Conservation (phyloP, 2,329 filamentous ascomycete genomes). For the Phoma herbarum region DNA sequence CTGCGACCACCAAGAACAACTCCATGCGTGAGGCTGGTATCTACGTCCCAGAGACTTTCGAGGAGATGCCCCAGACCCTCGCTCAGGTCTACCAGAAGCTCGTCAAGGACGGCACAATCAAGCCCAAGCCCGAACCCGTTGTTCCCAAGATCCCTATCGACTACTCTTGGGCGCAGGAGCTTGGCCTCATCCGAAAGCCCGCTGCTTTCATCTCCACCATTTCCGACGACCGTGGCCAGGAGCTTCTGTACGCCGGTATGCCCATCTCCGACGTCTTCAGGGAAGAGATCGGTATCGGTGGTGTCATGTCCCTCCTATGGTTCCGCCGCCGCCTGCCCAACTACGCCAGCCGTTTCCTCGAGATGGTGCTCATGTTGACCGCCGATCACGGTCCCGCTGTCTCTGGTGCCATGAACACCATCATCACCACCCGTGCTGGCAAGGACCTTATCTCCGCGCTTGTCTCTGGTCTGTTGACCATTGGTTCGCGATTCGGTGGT, state of each 20-base stretch:
- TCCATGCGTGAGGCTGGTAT: slow-evolving; percentile 94
- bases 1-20: slow-evolving; percentile 95
- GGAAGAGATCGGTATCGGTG: slow-evolving; percentile 98
- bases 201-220: slow-evolving; percentile 99
- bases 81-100: slow-evolving; percentile 87
- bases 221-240: slow-evolving; percentile 98
- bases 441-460: slow-evolving; percentile 97
- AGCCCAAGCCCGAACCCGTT: slow-evolving; percentile 84
- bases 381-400: slow-evolving; percentile 98
- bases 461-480: slow-evolving; percentile 96
- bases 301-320: slow-evolving; percentile 99
- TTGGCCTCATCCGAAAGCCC: slow-evolving; percentile 98
- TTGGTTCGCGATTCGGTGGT: slow-evolving; percentile 98
- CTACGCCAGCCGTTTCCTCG: slow-evolving; percentile 98
- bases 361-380: slow-evolving; percentile 99
- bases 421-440: slow-evolving; percentile 98
- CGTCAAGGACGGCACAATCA: slow-evolving; percentile 83
- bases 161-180: slow-evolving; percentile 99
- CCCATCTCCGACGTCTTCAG: slow-evolving; percentile 99
- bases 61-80: slow-evolving; percentile 85
- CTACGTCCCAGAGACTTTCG: slow-evolving; percentile 93
- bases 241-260: slow-evolving; percentile 98
- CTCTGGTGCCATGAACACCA: slow-evolving; percentile 99
- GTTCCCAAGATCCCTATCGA: slow-evolving; percentile 99
- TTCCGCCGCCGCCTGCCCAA: slow-evolving; percentile 96